These are phyloP conservation scores for Maudiozyma serrabonitensis DNA, from an alignment of 805 yeast genomes.

Conservation along the genomic window DNA sequence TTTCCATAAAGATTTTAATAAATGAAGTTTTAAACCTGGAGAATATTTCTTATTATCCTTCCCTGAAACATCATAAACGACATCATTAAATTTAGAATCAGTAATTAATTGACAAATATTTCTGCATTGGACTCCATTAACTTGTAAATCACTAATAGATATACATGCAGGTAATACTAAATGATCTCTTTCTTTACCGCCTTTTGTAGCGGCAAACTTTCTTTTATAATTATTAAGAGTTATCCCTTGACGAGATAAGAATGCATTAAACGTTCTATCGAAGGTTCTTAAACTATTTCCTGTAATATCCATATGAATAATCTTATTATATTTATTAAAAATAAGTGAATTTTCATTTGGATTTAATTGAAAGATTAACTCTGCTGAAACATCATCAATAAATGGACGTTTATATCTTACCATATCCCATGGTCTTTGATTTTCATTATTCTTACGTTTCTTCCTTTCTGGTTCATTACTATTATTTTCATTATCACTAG, in stretches of 20 bases:
- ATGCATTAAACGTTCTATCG: conserved; percentile 1
- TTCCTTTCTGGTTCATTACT: not conserved
- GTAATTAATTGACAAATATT: conserved; percentile 13
- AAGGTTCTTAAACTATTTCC: conserved; percentile 4
- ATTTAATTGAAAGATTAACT: conserved; percentile 34
- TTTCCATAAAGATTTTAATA: conserved; percentile 19
- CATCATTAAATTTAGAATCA: conserved; percentile 8
- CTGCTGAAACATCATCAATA: conserved; percentile 30
- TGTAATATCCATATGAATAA: conserved; percentile 13
- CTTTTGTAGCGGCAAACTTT: conserved; percentile 3
- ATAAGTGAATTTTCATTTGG: conserved; percentile 21
- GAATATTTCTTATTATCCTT: conserved; percentile 2
- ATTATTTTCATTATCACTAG: conserved; percentile 1
- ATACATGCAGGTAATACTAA: conserved; percentile 15
- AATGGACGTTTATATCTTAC: conserved; percentile 37
- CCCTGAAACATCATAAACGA: conserved; percentile 7
- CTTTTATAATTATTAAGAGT: conserved; percentile 7
- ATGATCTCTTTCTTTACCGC: conserved; percentile 3
- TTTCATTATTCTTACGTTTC: not conserved
- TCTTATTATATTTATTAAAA: conserved; percentile 22
- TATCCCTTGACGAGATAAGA: conserved; percentile 4
- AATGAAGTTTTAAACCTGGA: conserved; percentile 13
- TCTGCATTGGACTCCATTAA: conserved; percentile 12
- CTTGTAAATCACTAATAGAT: conserved; percentile 11
- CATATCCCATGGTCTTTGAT: conserved; percentile 5